Evolutionary conservation across 163 green algal genomes (phyloP), one percentile per base, ranked within the genome.

Genomic region (Chloroidium sp.): DNA sequence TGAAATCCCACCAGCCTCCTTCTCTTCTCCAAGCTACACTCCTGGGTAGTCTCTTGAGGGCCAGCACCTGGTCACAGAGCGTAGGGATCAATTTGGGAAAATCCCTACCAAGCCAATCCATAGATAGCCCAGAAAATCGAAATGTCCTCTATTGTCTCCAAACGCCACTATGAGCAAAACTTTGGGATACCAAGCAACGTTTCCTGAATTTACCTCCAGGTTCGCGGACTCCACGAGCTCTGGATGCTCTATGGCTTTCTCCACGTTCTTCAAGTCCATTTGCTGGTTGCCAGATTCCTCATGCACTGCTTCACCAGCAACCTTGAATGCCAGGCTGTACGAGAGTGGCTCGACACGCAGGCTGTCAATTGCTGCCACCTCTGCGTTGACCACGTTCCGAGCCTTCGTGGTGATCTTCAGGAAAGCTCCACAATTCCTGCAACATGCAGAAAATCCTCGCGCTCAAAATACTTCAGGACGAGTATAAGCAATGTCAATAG

Each of bases 281-380:
- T n/a, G 12, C 14, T 69, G 6, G 2, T 10, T 10, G 76, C 14
- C 61, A 8, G 2, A 57, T 57, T 4, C 59, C 60, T 64, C 6
- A 57, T 14, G 8, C 59, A 72, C 1, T 1, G 86, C 90, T 0
- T 59, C 74, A 72, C 82, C 75, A 72, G 87, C 88, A 57, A 95
- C 84, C 59, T 77, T 60, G 6, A 87, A 79, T 12, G 92, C 92
- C 1, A 89, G 61, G 1, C 83, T 74, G 85, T 97, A 97, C 59
- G 69, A 78, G 84, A 92, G 87, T 1, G 93, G 92, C 79, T 95
- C 90, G 14, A 97, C 88, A 14, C 94, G 87, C 1, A 87, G 93
- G 78, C 91, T 86, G 80, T 98, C 94, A 75, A 98, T 85, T 3
- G 85, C 80, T 75, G 95, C 84, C 61, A 91, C 80, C 2, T 91